Evolutionary conservation across 225 moss, liverwort and hornwort species (phyloP).

Genomic region (Polytrichum formosum): DNA sequence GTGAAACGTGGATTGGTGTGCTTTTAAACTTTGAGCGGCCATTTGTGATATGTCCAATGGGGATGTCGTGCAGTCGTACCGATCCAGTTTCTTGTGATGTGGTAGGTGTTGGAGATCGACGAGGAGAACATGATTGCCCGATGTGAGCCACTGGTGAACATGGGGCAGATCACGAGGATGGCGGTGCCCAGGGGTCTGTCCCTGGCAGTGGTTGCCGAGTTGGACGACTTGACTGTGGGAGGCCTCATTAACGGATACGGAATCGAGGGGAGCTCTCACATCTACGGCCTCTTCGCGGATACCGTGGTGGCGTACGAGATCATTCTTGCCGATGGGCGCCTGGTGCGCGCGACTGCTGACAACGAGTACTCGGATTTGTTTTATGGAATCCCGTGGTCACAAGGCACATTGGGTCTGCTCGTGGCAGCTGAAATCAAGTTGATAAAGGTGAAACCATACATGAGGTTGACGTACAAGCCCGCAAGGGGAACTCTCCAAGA

Average conservation of each 20-base stretch:
- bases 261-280: conserved; percentile 96
- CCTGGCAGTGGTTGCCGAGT: conserved; percentile 90
- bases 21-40: too few species aligned
- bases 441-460: conserved; percentile 73
- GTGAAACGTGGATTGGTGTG: too few species aligned
- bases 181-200: conserved; percentile 83
- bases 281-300: conserved; percentile 89
- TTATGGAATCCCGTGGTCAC: conserved; percentile 96
- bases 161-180: conserved; percentile 90
- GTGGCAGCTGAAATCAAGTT: conserved; percentile 95
- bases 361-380: conserved; percentile 83
- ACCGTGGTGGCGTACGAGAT: conserved; percentile 94
- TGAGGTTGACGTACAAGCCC: conserved; percentile 74
- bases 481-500: conserved; percentile 53
- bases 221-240: conserved; percentile 94
- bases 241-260: conserved; percentile 98
- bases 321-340: conserved; percentile 72
- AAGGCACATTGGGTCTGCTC: conserved; percentile 85
- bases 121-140: conserved; percentile 72
- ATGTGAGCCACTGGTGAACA: conserved; percentile 82
- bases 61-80: too few species aligned
- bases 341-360: conserved; percentile 82
- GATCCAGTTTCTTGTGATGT: neutral
- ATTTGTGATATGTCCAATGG: too few species aligned
- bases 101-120: conserved; percentile 65